These are phyloP conservation scores for Huntiella bhutanensis DNA, from an alignment of 2,329 filamentous ascomycete genomes.

Conservation along the genomic window DNA sequence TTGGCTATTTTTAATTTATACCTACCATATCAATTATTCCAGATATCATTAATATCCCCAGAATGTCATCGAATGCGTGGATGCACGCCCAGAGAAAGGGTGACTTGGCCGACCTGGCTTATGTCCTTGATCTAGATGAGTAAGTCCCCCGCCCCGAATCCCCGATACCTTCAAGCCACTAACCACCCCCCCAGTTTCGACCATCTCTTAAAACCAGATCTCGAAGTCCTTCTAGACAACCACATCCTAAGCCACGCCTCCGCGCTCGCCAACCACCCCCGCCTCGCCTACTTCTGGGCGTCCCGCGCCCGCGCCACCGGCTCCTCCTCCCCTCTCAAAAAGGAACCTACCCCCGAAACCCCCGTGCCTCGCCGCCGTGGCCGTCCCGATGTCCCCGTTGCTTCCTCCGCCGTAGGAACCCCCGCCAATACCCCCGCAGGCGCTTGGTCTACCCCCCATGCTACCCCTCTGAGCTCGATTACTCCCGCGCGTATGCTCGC, in stretches of 20 bases:
- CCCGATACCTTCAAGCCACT: background rate
- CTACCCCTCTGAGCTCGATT: background rate
- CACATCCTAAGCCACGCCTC: conserved; percentile 51
- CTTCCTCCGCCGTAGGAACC: conserved; percentile 12
- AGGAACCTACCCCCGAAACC: conserved; percentile 23
- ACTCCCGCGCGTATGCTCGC: conserved; percentile 30
- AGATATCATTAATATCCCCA: background rate
- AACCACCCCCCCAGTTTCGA: conserved; percentile 35
- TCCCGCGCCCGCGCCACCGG: conserved; percentile 38
- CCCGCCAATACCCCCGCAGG: background rate
- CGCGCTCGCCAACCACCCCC: conserved; percentile 42
- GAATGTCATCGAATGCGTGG: conserved; percentile 53
- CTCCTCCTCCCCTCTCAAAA: conserved; percentile 38
- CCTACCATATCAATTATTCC: too few species aligned
- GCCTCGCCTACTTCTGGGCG: conserved; percentile 59
- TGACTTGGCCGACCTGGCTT: conserved; percentile 57
- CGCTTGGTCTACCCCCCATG: background rate
- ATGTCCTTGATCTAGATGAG: conserved; percentile 51
- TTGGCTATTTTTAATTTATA: too few species aligned
- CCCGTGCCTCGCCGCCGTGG: conserved; percentile 25
- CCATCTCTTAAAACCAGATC: conserved; percentile 55
- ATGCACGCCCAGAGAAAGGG: conserved; percentile 66
- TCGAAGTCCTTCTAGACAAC: conserved; percentile 56
- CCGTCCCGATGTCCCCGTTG: conserved; percentile 24
- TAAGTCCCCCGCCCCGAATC: conserved; percentile 27